These are phyloP conservation scores for Pulicaria dysenterica DNA, from an alignment of 129 eudicot species.

Conservation along the genomic window DNA sequence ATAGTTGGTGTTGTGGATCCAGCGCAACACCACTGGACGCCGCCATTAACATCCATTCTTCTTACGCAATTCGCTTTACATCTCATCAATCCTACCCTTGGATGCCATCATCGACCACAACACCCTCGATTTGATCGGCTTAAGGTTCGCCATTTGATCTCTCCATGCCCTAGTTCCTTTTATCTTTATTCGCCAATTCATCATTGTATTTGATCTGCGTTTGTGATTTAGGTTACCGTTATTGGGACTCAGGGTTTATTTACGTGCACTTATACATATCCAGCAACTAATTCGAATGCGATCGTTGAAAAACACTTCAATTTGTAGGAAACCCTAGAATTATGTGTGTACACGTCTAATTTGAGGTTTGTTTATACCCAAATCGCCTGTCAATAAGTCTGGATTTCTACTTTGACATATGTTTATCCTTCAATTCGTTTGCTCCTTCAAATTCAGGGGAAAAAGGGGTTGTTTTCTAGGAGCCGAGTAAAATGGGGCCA, in stretches of 20 bases:
- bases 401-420: neutral
- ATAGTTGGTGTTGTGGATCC: constrained; percentile 28
- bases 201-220: neutral
- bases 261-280: neutral
- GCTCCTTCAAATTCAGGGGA: constrained; percentile 21
- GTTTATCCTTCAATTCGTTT: neutral
- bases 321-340: constrained; percentile 32
- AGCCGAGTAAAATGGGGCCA: constrained; percentile 59
- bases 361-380: neutral
- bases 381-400: neutral
- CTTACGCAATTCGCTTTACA: constrained; percentile 6
- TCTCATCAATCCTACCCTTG: constrained; percentile 14
- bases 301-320: neutral
- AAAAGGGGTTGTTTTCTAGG: constrained; percentile 19
- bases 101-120: constrained; percentile 23
- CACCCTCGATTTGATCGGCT: constrained; percentile 28
- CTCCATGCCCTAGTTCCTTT: neutral
- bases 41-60: constrained; percentile 18
- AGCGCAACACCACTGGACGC: constrained; percentile 28
- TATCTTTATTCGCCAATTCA: constrained; percentile 15
- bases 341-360: constrained; percentile 5
- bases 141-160: constrained; percentile 14
- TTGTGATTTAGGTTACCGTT: constrained; percentile 18
- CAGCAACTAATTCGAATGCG: constrained; percentile 5
- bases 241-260: constrained; percentile 23